Base-by-base conservation (phyloP, 768 basidiomycete genomes). In the Dacryopinax primogenitus region DNA sequence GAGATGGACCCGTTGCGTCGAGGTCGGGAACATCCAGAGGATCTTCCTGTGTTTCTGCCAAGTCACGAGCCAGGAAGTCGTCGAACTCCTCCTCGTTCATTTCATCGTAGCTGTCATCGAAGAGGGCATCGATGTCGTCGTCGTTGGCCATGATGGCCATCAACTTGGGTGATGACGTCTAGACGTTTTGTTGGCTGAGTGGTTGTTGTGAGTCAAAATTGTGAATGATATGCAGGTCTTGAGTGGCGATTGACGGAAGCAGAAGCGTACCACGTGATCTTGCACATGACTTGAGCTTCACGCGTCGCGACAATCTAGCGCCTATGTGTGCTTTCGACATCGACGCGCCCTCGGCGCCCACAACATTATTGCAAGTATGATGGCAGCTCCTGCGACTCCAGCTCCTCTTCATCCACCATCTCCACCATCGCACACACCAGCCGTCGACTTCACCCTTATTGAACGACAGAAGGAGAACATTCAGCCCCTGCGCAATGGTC, bases 381-480 rank as follows among this genome's bases (percentile, higher is more conserved):
- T 58, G 51, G 51, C 51, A 30, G 18, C 51, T 4, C 51, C 51
- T 9, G 51, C 51, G 51, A 58, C 51, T 30, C 51, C 51, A 18
- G 51, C 51, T 28, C 51, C 51, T 9, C 51, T 58, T 21, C 51
- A 58, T 58, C 51, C 51, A 32, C 51, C 51, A 30, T 58, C 51
- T 4, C 51, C 51, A 3, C 51, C 51, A 30, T 58, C 51, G 3
- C 51, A 58, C 33, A 74, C 71, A 9, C 75, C 72, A 15, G 71
- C 73, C 16, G 77, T 78, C 39, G 78, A 80, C 70, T 76, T 78
- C 65, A 68, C 72, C 16, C 67, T 75, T 32, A 74, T 80, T 58
- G 78, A 80, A 66, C 70, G 73, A 1, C 76, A 78, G 37, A 80
- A 80, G 72, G 79, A 80, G 69, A 80, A 80, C 72, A 79, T 80